Evolutionary conservation across 108 stramenopile species (phyloP).

Genomic region (Cyclostephanos tholiformis): DNA sequence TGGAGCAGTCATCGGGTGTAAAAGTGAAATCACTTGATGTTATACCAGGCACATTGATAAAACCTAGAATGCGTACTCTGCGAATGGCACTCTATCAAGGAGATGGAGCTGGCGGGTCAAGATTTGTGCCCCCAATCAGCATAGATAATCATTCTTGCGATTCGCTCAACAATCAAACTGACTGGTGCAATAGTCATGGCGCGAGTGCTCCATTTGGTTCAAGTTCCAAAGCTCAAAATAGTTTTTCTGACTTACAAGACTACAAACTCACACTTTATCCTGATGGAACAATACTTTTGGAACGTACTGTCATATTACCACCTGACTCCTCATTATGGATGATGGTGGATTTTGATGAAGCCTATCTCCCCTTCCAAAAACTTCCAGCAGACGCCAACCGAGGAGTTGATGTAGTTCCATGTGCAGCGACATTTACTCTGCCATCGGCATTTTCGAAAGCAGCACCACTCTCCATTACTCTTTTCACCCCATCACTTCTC

Average conservation of each 20-base stretch:
- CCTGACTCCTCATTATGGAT: slow-evolving; percentile 58
- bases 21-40: slow-evolving; percentile 44
- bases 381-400: slow-evolving; percentile 87
- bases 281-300: slow-evolving; percentile 40
- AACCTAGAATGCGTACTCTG: slow-evolving; percentile 41
- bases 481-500: slow-evolving; percentile 69
- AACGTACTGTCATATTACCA: slow-evolving; percentile 24
- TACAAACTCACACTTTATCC: slow-evolving; percentile 29
- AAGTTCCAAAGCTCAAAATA: slow-evolving; percentile 2
- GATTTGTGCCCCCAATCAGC: slow-evolving; percentile 30
- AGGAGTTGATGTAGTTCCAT: slow-evolving; percentile 74
- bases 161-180: not conserved
- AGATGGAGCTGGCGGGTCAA: slow-evolving; percentile 32
- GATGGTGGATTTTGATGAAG: slow-evolving; percentile 68
- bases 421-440: slow-evolving; percentile 49
- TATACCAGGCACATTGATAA: slow-evolving; percentile 41
- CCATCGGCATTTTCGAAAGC: not conserved
- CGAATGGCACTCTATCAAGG: slow-evolving; percentile 44
- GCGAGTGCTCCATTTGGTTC: slow-evolving; percentile 7
- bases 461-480: slow-evolving; percentile 17
- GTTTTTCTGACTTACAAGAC: slow-evolving; percentile 28
- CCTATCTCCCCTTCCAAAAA: slow-evolving; percentile 69
- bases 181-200: not conserved
- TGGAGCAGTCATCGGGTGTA: slow-evolving; percentile 2
- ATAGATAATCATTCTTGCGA: slow-evolving; percentile 14